phyloP scores from a whole-genome alignment of 164 flowering plant species.

The Litsea cubeba region DNA sequence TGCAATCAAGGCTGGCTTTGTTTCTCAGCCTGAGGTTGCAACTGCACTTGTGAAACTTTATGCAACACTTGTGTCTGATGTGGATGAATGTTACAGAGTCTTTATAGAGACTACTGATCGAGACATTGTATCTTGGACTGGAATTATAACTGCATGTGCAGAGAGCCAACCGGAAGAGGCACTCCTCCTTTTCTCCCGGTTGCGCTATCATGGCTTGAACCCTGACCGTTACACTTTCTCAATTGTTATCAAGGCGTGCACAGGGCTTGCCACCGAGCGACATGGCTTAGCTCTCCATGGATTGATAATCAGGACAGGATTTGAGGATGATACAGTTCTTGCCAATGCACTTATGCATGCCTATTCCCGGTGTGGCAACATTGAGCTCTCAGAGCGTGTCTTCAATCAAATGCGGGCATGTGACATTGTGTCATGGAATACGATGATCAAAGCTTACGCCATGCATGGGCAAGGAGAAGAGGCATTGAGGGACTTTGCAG shows the following conservation, averaged over 20 bases:
- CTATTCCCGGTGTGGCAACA: constrained; percentile 64
- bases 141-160: constrained; percentile 49
- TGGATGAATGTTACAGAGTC: constrained; percentile 38
- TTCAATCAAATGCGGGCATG: constrained; percentile 39
- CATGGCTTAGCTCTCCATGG: constrained; percentile 50
- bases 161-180: constrained; percentile 53
- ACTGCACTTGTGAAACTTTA: constrained; percentile 67
- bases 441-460: constrained; percentile 72
- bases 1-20: constrained; percentile 38
- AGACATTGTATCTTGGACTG: constrained; percentile 79
- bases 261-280: constrained; percentile 47
- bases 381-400: constrained; percentile 38
- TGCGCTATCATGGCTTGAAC: constrained; percentile 32
- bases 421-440: constrained; percentile 70
- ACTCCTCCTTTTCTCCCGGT: constrained; percentile 38
- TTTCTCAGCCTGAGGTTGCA: constrained; percentile 36
- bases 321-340: constrained; percentile 42
- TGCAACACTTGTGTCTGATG: constrained; percentile 41
- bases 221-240: constrained; percentile 62
- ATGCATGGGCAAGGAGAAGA: constrained; percentile 60
- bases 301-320: constrained; percentile 43
- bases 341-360: constrained; percentile 66
- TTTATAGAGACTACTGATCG: constrained; percentile 39
- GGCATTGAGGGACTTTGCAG: constrained; percentile 42
- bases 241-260: constrained; percentile 66